Base-by-base conservation (phyloP, 2,329 filamentous ascomycete genomes). In the Monosporascus sp. region DNA sequence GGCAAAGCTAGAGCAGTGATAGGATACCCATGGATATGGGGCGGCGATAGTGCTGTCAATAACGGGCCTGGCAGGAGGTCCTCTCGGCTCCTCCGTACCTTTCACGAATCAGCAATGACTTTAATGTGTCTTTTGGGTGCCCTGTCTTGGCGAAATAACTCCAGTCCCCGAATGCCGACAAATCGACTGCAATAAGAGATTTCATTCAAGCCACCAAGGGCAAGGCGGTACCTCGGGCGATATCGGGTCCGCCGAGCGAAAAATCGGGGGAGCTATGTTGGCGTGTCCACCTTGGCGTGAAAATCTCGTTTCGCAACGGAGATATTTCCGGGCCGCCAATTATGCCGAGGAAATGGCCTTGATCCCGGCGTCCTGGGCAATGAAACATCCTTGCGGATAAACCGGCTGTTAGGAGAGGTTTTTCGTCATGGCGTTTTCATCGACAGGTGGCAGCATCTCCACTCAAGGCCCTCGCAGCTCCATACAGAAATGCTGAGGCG, bases 231-330 rank as follows among this genome's bases (percentile, higher is more conserved):
- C 50, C 52, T 60, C 59, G 60, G 59, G 53, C 54, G 24, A 60
- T 48, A 46, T 61, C 60, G 60, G 60, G 52, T 50, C 53, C 43
- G 56, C 60, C 60, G 60, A 62, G 49, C 37, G 48, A 24, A 48
- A 54, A 60, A 55, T 53, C 52, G 48, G 49, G 52, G 57, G 58
- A 49, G 28, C 28, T 31, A 31, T 31, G 28, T 11, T 31, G 28
- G 28, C 9, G 28, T 31, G 28, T 18, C 40, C 40, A 43, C 40
- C 40, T 5, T 43, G 40, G 40, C 40, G 40, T 14, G 40, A 43
- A 18, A 43, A 18, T 11, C 9, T 40, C n/a, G 18, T 20, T 43
- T 5, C 8, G 7, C 43, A 28, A 8, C 43, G 20, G 24, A 45
- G 18, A 45, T 45, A 45, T 20, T 26, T 24, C 24, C 20, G 40